A percentile compares a stretch with the other conserved stretches of the same genome.
Evolutionary conservation across 306 rosid species (phyloP).

Genomic region (Clitoria ternatea): DNA sequence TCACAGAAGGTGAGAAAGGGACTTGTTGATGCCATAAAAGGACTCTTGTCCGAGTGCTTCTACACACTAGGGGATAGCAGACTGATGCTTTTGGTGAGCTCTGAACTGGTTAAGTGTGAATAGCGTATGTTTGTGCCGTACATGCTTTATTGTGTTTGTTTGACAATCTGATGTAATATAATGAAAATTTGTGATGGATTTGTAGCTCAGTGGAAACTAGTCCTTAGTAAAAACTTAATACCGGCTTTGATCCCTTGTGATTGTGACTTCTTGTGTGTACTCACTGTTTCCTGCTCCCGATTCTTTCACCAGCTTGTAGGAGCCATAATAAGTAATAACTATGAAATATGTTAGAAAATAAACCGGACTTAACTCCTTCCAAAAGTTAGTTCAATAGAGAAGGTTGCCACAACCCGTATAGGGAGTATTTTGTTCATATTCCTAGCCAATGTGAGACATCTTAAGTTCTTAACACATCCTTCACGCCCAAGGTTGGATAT

Average conservation of each 20-base stretch:
- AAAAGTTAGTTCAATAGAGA: too few species aligned
- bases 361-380: too few species aligned
- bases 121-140: conserved; percentile 20
- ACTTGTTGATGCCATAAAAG: conserved; percentile 68
- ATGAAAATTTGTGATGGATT: background rate
- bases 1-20: conserved; percentile 78
- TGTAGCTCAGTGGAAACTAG: background rate
- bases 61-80: conserved; percentile 63
- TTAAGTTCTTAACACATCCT: too few species aligned
- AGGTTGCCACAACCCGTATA: too few species aligned
- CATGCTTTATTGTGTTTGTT: conserved; percentile 13
- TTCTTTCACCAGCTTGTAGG: background rate
- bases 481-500: too few species aligned
- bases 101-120: conserved; percentile 26
- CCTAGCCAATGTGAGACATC: too few species aligned
- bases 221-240: conserved; percentile 8
- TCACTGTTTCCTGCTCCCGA: background rate
- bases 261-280: background rate
- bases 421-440: too few species aligned
- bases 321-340: too few species aligned
- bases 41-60: conserved; percentile 64
- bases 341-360: too few species aligned
- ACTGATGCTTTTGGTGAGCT: conserved; percentile 90
- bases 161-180: background rate
- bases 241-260: background rate